These are phyloP conservation scores for Paralagenidium karlingii DNA, from an alignment of 352 stramenopile genomes.

Conservation along the genomic window DNA sequence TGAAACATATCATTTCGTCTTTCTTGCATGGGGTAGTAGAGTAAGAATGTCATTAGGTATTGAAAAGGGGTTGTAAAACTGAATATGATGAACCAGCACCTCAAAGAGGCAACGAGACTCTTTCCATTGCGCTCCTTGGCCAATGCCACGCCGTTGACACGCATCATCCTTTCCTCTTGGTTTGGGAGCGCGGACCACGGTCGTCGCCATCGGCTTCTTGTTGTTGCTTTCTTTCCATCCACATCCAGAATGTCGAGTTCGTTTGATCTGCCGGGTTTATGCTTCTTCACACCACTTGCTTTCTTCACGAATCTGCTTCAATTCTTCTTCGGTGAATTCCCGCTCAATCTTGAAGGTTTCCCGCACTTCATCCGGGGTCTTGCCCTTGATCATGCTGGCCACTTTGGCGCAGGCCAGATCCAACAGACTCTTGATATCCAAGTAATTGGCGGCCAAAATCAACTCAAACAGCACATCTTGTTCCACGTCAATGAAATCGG, in stretches of 20 bases:
- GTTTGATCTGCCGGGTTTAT: too few species aligned
- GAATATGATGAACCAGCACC: too few species aligned
- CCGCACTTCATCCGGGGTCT: constrained; percentile 99
- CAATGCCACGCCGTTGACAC: too few species aligned
- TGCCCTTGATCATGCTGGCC: constrained; percentile 91
- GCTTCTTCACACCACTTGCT: constrained; percentile 99
- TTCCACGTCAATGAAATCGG: constrained; percentile 98
- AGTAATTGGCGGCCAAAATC: constrained; percentile 99
- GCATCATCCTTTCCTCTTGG: too few species aligned
- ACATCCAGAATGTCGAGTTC: too few species aligned
- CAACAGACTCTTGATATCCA: constrained; percentile 97
- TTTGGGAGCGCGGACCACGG: too few species aligned
- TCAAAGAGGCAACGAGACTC: too few species aligned
- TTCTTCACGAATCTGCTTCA: constrained; percentile 98
- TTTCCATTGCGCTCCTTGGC: too few species aligned
- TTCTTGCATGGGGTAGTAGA: background rate
- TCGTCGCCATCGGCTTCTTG: too few species aligned
- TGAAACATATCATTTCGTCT: constrained; percentile 26
- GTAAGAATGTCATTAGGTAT: background rate
- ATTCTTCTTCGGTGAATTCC: constrained; percentile 99
- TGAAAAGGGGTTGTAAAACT: too few species aligned
- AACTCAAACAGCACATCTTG: constrained; percentile 99
- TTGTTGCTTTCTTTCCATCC: too few species aligned
- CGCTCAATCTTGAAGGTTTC: constrained; percentile 99
- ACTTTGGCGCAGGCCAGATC: constrained; percentile 88